Conservation (phyloP, 2,329 filamentous ascomycete species). For the Beauveria medogensis region DNA sequence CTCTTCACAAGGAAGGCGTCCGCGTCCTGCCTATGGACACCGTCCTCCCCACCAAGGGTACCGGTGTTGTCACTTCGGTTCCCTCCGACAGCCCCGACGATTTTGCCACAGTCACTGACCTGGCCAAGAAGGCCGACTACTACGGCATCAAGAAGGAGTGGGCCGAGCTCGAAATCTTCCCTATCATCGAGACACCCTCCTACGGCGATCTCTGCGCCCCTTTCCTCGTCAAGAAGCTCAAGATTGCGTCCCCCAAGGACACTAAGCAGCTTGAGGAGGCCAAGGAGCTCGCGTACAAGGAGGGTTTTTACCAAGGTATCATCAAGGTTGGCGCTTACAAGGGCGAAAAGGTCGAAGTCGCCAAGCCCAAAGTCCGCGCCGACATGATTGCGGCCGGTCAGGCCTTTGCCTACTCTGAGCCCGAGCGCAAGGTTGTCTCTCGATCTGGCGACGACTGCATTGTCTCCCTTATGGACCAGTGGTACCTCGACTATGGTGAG, state of each 20-base stretch:
- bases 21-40: constrained; percentile 93
- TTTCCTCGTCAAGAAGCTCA: constrained; percentile 79
- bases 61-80: constrained; percentile 90
- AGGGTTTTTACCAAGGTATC: constrained; percentile 91
- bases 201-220: constrained; percentile 82
- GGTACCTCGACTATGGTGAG: constrained; percentile 96
- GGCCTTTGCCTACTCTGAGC: constrained; percentile 90
- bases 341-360: constrained; percentile 76
- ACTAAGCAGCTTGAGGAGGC: constrained; percentile 80
- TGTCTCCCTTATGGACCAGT: constrained; percentile 88
- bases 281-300: constrained; percentile 94
- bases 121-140: constrained; percentile 91
- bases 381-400: constrained; percentile 67
- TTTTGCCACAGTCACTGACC: constrained; percentile 78
- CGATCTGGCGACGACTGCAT: constrained; percentile 90
- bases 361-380: constrained; percentile 76
- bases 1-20: constrained; percentile 73
- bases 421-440: constrained; percentile 80
- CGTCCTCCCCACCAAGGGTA: constrained; percentile 87
- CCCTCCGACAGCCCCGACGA: constrained; percentile 93
- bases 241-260: constrained; percentile 96
- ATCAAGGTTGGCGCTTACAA: constrained; percentile 84
- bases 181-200: constrained; percentile 81
- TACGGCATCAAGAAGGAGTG: constrained; percentile 96
- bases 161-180: constrained; percentile 82